These are phyloP conservation scores for Prunus campanulata DNA, from an alignment of 306 rosid genomes.

Conservation along the genomic window DNA sequence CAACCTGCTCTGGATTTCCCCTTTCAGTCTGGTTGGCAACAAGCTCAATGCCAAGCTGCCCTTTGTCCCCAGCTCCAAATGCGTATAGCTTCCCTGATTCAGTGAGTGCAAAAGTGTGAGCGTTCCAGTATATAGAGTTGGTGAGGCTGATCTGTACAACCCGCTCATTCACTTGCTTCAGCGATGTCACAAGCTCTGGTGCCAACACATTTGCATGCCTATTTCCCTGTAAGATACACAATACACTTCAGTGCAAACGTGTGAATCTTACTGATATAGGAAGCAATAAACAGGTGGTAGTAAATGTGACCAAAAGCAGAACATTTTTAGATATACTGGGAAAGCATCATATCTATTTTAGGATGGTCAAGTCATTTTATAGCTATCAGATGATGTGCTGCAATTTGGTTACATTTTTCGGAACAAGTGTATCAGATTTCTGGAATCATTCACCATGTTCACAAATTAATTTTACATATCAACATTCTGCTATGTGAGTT, in stretches of 20 bases:
- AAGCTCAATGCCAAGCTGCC: conserved; percentile 84
- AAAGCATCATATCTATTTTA: not conserved
- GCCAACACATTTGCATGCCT: conserved; percentile 60
- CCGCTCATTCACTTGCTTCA: conserved; percentile 67
- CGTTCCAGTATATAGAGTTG: conserved; percentile 86
- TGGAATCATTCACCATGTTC: not conserved
- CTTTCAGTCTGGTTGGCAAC: conserved; percentile 71
- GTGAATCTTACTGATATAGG: not conserved
- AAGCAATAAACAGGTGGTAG: not conserved
- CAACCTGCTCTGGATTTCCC: conserved; percentile 70
- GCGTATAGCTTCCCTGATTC: conserved; percentile 88
- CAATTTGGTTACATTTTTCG: not conserved
- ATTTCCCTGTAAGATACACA: conserved; percentile 49
- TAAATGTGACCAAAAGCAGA: not conserved
- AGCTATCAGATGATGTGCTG: not conserved
- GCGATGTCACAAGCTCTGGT: conserved; percentile 73
- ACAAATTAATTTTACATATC: not conserved
- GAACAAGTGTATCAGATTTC: not conserved
- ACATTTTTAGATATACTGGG: not conserved
- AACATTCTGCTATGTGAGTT: not conserved
- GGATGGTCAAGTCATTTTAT: not conserved
- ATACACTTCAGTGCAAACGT: too few relatives aligned
- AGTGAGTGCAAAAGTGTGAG: conserved; percentile 93
- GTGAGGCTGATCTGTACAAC: conserved; percentile 92
- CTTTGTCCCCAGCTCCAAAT: conserved; percentile 94